Evolutionary conservation across 371 early-diverging fungal species (phyloP).

Genomic region (Globomyces sp.): DNA sequence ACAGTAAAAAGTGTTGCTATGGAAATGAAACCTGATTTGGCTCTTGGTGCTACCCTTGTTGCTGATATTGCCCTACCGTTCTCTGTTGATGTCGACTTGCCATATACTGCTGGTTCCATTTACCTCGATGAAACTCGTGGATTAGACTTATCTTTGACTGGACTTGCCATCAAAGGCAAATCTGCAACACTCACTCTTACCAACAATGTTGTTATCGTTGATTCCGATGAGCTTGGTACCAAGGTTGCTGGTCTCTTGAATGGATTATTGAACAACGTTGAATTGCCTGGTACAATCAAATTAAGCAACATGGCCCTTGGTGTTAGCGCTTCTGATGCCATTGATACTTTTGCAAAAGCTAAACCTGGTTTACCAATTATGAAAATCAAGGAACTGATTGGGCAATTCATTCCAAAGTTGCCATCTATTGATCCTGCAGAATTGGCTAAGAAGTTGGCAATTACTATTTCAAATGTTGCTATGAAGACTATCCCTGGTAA

Average conservation of each 20-base stretch:
- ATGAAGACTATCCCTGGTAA: background rate
- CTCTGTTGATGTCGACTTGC: constrained; percentile 28
- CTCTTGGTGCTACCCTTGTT: constrained; percentile 14
- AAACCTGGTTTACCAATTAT: constrained; percentile 17
- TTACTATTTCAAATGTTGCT: background rate
- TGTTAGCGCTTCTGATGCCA: constrained; percentile 2
- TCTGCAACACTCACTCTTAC: constrained; percentile 8
- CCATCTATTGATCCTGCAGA: background rate
- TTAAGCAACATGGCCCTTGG: constrained; percentile 8
- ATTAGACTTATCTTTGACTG: constrained; percentile 11
- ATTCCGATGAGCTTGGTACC: constrained; percentile 18
- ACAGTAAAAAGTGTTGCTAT: background rate
- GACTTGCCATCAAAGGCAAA: constrained; percentile 1
- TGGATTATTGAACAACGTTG: constrained; percentile 14
- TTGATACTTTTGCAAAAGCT: constrained; percentile 24
- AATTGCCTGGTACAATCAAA: constrained; percentile 17
- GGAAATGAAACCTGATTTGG: constrained; percentile 18
- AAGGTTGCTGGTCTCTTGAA: constrained; percentile 19
- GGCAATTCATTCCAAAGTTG: background rate
- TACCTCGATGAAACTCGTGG: constrained; percentile 23
- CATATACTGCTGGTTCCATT: constrained; percentile 24
- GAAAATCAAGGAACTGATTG: constrained; percentile 22
- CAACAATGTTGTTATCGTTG: constrained; percentile 18
- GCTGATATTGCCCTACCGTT: constrained; percentile 24
- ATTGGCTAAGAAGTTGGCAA: too few species aligned